Evolutionary conservation across 2,329 filamentous ascomycete genomes (phyloP).

Genomic region (Aschersonia sp.): DNA sequence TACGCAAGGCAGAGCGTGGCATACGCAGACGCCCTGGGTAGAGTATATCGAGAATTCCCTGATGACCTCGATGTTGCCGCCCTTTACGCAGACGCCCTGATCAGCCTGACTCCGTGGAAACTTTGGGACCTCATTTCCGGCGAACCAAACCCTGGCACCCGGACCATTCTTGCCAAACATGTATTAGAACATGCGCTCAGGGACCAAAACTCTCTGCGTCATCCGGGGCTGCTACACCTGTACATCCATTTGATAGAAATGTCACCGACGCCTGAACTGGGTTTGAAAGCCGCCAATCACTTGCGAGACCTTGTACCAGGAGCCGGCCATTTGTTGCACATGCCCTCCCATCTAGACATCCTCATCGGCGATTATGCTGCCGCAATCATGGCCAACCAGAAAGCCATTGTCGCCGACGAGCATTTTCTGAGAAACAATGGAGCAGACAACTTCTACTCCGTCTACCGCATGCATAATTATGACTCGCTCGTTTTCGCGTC

Average conservation of each 20-base stretch:
- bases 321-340: conserved; percentile 9
- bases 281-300: conserved; percentile 8
- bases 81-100: conserved; percentile 21
- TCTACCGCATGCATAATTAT: conserved; percentile 58
- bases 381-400: conserved; percentile 28
- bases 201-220: neutral
- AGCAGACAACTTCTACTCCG: conserved; percentile 53
- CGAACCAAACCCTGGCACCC: conserved; percentile 8
- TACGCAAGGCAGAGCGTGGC: conserved; percentile 13
- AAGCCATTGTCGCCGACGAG: conserved; percentile 51
- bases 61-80: conserved; percentile 19
- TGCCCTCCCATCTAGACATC: conserved; percentile 11
- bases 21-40: conserved; percentile 6
- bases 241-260: conserved; percentile 13
- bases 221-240: conserved; percentile 9
- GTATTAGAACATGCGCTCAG: neutral
- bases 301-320: conserved; percentile 9
- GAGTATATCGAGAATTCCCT: conserved; percentile 16
- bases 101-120: conserved; percentile 27
- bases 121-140: conserved; percentile 23
- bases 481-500: conserved; percentile 63
- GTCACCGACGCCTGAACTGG: conserved; percentile 9
- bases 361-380: conserved; percentile 3
- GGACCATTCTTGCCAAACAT: neutral
- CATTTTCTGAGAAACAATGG: conserved; percentile 44